A percentile compares a stretch with the other conserved stretches of the same genome.
phyloP scores from a whole-genome alignment of 345 rosid species.

The Citrus unshiu region DNA sequence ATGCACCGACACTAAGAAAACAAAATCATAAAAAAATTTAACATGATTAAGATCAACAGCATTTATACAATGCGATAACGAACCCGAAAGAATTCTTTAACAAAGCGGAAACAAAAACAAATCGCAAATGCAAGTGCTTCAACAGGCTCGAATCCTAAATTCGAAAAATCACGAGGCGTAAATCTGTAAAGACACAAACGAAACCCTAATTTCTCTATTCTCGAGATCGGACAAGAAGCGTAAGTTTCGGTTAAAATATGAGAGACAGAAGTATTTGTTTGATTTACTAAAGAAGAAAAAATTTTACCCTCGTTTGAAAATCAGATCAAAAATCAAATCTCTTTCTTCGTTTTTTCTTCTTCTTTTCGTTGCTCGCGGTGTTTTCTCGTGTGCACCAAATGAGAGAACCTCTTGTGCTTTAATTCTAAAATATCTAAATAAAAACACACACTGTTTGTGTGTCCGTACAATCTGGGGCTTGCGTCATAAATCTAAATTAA shows the following conservation, averaged over 20 bases:
- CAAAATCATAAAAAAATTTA: not conserved
- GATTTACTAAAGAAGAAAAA: not conserved
- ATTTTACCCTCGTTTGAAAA: not conserved
- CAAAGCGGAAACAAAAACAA: not conserved
- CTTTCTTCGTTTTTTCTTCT: constrained; percentile 4
- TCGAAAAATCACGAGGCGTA: not conserved
- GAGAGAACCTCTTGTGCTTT: not conserved
- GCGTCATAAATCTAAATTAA: not conserved
- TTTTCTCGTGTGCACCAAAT: not conserved
- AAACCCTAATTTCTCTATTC: not conserved
- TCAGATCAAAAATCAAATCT: not conserved
- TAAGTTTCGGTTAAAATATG: not conserved
- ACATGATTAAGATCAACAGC: not conserved
- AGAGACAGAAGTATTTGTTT: not conserved
- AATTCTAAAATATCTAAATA: not conserved
- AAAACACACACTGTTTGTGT: not conserved
- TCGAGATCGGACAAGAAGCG: not conserved
- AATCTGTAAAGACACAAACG: not conserved
- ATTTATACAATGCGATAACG: not conserved
- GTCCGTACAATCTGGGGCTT: constrained; percentile 5
- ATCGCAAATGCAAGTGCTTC: not conserved
- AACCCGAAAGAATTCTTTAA: too few species aligned
- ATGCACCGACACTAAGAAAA: not conserved
- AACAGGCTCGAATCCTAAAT: not conserved
- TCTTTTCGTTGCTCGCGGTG: not conserved